Evolutionary conservation across 2,329 filamentous ascomycete species (phyloP).

Genomic region (Grosmannia clavigera): DNA sequence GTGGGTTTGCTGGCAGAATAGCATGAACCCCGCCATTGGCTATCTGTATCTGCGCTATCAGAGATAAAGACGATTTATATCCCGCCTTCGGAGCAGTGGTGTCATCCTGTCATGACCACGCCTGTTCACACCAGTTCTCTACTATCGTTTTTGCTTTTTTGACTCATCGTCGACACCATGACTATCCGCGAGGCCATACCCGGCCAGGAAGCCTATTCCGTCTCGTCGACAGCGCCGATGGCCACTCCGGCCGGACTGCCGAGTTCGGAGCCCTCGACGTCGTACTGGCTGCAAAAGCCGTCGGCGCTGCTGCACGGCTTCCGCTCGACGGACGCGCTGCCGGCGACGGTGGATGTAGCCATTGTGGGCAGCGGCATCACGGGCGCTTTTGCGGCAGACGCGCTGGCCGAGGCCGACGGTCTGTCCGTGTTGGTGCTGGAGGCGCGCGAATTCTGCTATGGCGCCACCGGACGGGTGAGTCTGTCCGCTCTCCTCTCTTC

Average conservation of each 20-base stretch:
- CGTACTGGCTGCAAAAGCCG: constrained; percentile 64
- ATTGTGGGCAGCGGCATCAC: constrained; percentile 68
- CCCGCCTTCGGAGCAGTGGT: neutral
- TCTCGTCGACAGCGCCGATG: neutral
- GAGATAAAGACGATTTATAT: neutral
- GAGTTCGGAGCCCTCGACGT: constrained; percentile 44
- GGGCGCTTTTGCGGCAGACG: constrained; percentile 57
- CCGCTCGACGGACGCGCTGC: constrained; percentile 51
- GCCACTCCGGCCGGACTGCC: constrained; percentile 39
- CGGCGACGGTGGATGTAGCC: constrained; percentile 51
- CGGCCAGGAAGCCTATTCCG: constrained; percentile 13
- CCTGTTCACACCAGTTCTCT: neutral
- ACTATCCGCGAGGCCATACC: constrained; percentile 13
- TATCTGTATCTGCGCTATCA: neutral
- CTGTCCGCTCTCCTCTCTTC: neutral
- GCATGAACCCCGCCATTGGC: neutral
- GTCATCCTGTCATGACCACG: neutral
- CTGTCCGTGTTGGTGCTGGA: constrained; percentile 59
- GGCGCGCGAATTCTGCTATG: constrained; percentile 69
- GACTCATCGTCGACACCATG: constrained; percentile 5
- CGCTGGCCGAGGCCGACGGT: constrained; percentile 32
- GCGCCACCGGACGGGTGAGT: constrained; percentile 67
- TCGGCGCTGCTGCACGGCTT: constrained; percentile 54
- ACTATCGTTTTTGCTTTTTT: neutral
- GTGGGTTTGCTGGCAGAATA: neutral